Evolutionary conservation across 2,329 filamentous ascomycete species (phyloP), one percentile per base, ranked within the genome.

Genomic region (Aspergillus pseudotamarii): DNA sequence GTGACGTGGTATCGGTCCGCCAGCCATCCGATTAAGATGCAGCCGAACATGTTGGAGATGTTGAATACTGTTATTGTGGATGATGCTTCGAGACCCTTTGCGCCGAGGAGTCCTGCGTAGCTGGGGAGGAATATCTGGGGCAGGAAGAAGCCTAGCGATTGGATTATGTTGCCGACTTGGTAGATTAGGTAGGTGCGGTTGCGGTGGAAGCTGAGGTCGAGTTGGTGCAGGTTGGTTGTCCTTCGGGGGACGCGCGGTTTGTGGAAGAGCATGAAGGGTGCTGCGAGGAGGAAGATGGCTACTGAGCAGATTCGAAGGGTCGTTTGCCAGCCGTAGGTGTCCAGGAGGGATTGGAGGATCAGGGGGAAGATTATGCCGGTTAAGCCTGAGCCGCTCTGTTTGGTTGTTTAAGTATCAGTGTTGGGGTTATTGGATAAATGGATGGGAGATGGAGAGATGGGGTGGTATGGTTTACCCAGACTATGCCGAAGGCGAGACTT

Each of bases 281-380:
- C 66, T 0, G 69, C 69, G 1, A 72, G 65, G 21, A 67, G 62
- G 55, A 66, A 71, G 6, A 66, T 60, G 5, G 73, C 70, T 6
- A 82, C 67, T 0, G 79, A 77, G 68, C 80, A 83, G 3, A 80
- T 74, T 1, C 76, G 76, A 65, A 79, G 80, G 0, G 83, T 82
- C 0, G 78, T 82, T 3, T 74, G 75, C 64, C 78, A 83, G 14
- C 82, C 81, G 61, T 79, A 82, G 2, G 61, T 70, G 19, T 74
- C 69, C 6, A 84, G 67, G 4, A 83, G 68, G 65, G 76, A 78
- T 66, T 82, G 75, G 10, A 84, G 68, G 10, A 80, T 69, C 5
- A 84, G 61, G 0, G 82, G 83, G 51, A 84, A 75, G 11, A 82
- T 73, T 4, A 80, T 77, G 4, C 83, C 83, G 1, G 80, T 80